Base-by-base conservation (phyloP, 2,329 filamentous ascomycete species). In the Parascedosporium putredinis region DNA sequence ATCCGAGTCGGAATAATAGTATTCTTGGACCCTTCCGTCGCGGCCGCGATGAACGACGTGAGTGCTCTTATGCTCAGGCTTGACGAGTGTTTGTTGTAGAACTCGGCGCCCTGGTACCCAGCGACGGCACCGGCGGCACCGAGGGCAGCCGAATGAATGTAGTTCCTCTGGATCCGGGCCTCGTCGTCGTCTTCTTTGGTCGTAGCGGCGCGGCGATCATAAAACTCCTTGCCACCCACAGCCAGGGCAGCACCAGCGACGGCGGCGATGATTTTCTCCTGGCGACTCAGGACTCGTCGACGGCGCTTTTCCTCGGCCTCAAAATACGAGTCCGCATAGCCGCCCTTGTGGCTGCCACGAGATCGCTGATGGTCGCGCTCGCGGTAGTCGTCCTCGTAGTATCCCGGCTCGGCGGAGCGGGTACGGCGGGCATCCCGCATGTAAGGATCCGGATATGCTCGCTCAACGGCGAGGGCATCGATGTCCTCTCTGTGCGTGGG, bases 381-480 rank as follows among this genome's bases (percentile, higher is more conserved):
- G 65, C 71, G 74, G 50, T 72, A 67, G 44, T 71, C 62, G 54
- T 69, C 77, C 51, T 82, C 76, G 62, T 82, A 76, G 59, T 79
- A 72, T 53, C 70, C 68, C 43, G 75, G 72, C 50, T 83, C 82
- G 50, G 76, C 76, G 5, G 84, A 86, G 58, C 81, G 76, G 57
- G 83, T 72, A 51, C 83, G 78, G 56, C 79, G 76, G 33, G 75
- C 60, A 53, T 78, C 76, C 50, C 65, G 64, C 53, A 72, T 70
- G 33, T 75, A 81, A 5, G 83, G 84, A 5, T 88, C 86, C 56
- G 88, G 82, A 55, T 81, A 80, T 53, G 94, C 81, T 67, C 94
- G 87, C 67, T 95, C 90, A 61, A 94, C 67, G 2, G 83, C 83
- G 23, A 84, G 69, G 43, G 83, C 82, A 27, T 42, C 18, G 64